Conservation (phyloP, 2,329 filamentous ascomycete genomes). For the Tolypocladium ophioglossoides region DNA sequence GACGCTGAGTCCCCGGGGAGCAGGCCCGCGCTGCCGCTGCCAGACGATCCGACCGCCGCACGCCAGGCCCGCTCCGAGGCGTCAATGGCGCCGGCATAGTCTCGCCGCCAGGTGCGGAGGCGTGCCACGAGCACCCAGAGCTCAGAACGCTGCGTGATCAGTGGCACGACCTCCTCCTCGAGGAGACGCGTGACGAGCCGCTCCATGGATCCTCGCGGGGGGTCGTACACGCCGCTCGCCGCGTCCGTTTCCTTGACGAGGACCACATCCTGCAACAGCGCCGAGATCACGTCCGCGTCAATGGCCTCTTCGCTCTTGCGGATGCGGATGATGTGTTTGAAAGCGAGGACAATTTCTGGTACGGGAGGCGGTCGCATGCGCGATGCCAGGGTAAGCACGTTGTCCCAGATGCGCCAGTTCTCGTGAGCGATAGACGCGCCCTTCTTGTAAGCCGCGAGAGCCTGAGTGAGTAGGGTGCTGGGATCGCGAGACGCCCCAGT, state of each 20-base stretch:
- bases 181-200: conserved; percentile 60
- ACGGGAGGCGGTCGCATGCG: conserved; percentile 67
- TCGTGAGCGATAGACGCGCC: conserved; percentile 75
- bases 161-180: conserved; percentile 63
- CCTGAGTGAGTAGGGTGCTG: conserved; percentile 56
- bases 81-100: conserved; percentile 63
- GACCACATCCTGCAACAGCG: conserved; percentile 63
- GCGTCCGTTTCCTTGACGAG: conserved; percentile 27
- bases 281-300: conserved; percentile 61
- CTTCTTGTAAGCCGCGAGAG: conserved; percentile 76
- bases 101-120: conserved; percentile 62
- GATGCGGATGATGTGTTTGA: conserved; percentile 66
- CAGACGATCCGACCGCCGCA: conserved; percentile 46
- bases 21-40: conserved; percentile 30
- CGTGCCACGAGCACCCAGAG: conserved; percentile 69
- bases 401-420: conserved; percentile 93
- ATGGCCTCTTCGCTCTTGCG: conserved; percentile 69
- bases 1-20: conserved; percentile 23
- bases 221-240: conserved; percentile 19
- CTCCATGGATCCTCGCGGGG: conserved; percentile 46
- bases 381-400: conserved; percentile 78
- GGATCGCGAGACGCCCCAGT: conserved; percentile 32
- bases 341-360: conserved; percentile 63
- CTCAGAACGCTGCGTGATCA: conserved; percentile 70
- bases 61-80: conserved; percentile 89